These are phyloP conservation scores for Cordyceps tenuipes DNA, from an alignment of 2,329 filamentous ascomycete species.

Conservation along the genomic window DNA sequence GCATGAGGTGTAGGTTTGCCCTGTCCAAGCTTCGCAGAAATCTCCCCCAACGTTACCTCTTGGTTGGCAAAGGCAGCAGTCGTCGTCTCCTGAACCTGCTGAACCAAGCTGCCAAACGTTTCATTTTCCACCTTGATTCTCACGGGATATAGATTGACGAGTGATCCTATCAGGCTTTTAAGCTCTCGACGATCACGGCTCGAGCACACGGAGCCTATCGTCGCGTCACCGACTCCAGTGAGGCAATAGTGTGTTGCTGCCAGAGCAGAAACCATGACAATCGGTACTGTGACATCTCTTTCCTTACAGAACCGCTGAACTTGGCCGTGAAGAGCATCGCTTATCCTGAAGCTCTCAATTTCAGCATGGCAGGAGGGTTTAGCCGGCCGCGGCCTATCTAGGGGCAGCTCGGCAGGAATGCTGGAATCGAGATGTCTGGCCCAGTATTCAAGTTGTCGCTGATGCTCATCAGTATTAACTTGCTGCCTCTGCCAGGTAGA, in stretches of 20 bases:
- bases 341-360: not conserved
- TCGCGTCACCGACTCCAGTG: slow-evolving; percentile 10
- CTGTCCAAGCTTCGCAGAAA: too few relatives aligned
- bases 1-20: too few relatives aligned
- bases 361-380: slow-evolving; percentile 6
- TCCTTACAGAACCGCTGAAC: slow-evolving; percentile 3
- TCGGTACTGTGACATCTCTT: not conserved
- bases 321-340: slow-evolving; percentile 3
- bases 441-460: slow-evolving; percentile 17
- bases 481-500: slow-evolving; percentile 15
- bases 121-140: slow-evolving; percentile 11
- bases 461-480: slow-evolving; percentile 3
- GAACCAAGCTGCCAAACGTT: slow-evolving; percentile 16
- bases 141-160: slow-evolving; percentile 10
- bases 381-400: slow-evolving; percentile 12
- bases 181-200: slow-evolving; percentile 2
- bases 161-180: not conserved
- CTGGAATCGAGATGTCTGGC: slow-evolving; percentile 9
- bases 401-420: slow-evolving; percentile 12
- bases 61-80: slow-evolving; percentile 16
- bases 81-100: slow-evolving; percentile 13
- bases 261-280: slow-evolving; percentile 10
- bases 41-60: not conserved
- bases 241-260: slow-evolving; percentile 5
- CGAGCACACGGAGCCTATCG: slow-evolving; percentile 2